Percentiles rank a stretch among this genome's conserved stretches.
These are phyloP conservation scores for Lotus japonicus DNA, from an alignment of 306 rosid species.

Conservation along the genomic window DNA sequence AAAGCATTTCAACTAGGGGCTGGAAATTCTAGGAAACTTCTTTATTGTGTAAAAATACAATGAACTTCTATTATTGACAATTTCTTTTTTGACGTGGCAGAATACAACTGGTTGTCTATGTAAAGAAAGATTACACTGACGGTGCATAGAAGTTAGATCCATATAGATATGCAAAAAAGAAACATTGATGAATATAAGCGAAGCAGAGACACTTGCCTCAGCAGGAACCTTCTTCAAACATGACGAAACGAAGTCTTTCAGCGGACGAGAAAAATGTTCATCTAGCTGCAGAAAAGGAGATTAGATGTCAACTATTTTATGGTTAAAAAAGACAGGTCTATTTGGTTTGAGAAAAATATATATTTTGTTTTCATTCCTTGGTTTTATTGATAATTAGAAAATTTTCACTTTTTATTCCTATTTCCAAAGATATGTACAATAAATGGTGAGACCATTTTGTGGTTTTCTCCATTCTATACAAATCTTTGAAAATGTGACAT, in stretches of 20 bases:
- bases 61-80: too few species aligned
- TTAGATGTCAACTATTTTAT: slow-evolving; percentile 17
- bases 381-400: neutral
- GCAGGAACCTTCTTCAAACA: slow-evolving; percentile 95
- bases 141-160: too few species aligned
- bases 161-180: neutral
- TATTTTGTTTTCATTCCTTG: neutral
- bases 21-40: too few species aligned
- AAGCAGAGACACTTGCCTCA: slow-evolving; percentile 55
- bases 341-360: neutral
- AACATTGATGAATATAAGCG: neutral
- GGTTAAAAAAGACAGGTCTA: neutral
- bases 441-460: neutral
- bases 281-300: slow-evolving; percentile 66
- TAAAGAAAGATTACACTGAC: too few species aligned
- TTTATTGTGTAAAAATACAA: too few species aligned
- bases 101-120: too few species aligned
- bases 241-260: slow-evolving; percentile 89
- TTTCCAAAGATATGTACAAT: too few species aligned
- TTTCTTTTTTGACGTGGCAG: too few species aligned
- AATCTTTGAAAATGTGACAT: neutral
- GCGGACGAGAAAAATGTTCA: slow-evolving; percentile 93
- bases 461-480: neutral
- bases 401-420: too few species aligned
- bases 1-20: too few species aligned